Base-by-base conservation (phyloP, 306 rosid species). In the Rosa multiflora region DNA sequence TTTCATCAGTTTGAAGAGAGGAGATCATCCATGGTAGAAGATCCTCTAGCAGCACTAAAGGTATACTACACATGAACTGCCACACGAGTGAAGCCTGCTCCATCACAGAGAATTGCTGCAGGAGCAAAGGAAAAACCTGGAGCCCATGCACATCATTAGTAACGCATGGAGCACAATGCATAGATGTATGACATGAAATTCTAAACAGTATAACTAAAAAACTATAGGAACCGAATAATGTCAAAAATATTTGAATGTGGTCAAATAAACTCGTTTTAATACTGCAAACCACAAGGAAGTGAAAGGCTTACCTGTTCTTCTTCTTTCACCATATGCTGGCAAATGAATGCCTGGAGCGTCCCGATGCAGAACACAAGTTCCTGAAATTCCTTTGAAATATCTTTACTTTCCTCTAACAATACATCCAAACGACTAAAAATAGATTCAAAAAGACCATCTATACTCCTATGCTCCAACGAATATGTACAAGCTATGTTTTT, bases 1-100 rank as follows among this genome's bases (percentile, higher is more conserved):
- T 86, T 79, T 91, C 92, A 43, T 84, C 86, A 63, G 82, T 79
- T 68, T 94, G 87, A 70, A 92, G 92, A 82, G 83, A 88, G 70
- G 99, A 95, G 80, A 85, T 89, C 52, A 70, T 81, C 91, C 91
- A 85, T 35, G 89, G 91, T 35, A 86, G 84, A 75, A 90, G 42
- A 70, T 92, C 88, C 88, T 91, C 91, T 74, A 92, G 81, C 75
- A 95, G 78, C 78, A 86, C 81, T 81, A 95, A 64, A 59, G 99
- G 99, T 79, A 95, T 88, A 83, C 91, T 93, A 76, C 94, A 91
- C 67, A 95, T 44, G 90, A 91, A 95, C 81, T 88, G 88, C 99
- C 98, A 95, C 83, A 91, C 90, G 73, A 95, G 94, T 8, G 91
- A 84, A 46, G 97, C 93, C 83, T 95, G 99, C 79, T 90, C 96